phyloP scores from a whole-genome alignment of 257 asterid species.

The Handroanthus guayacan region DNA sequence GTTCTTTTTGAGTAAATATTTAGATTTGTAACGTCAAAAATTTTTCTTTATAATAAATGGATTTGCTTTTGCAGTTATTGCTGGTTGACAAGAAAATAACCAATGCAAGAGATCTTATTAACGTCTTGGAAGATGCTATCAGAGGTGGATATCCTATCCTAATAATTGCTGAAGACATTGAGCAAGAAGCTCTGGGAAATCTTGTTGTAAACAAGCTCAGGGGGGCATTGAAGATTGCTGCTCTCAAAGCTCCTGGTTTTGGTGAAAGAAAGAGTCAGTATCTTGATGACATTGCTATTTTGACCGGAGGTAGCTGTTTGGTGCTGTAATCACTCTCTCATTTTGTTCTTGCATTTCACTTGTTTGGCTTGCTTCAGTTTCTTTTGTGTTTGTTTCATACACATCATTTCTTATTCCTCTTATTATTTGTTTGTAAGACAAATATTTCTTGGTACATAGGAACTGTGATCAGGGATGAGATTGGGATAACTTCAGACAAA shows the following conservation, averaged over 20 bases:
- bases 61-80: conserved; percentile 58
- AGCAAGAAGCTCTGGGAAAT: conserved; percentile 97
- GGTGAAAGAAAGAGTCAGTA: conserved; percentile 97
- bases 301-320: conserved; percentile 80
- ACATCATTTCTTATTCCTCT: not conserved
- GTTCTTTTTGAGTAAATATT: not conserved
- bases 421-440: not conserved
- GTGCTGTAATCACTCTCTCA: not conserved
- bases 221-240: conserved; percentile 91
- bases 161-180: conserved; percentile 94
- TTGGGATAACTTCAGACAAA: conserved; percentile 70
- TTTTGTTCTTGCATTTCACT: not conserved
- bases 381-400: not conserved
- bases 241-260: conserved; percentile 98
- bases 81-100: conserved; percentile 95
- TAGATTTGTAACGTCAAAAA: not conserved
- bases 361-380: not conserved
- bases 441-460: conserved; percentile 44
- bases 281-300: conserved; percentile 93
- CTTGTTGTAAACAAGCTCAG: conserved; percentile 93
- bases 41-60: conserved; percentile 5
- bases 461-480: conserved; percentile 75
- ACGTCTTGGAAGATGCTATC: conserved; percentile 85
- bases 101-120: conserved; percentile 88
- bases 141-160: conserved; percentile 84